Percentiles rank a stretch among this genome's conserved stretches.
Evolutionary conservation across 23 red algal genomes (phyloP).

Genomic region (Cyanidioschyzon merolae): DNA sequence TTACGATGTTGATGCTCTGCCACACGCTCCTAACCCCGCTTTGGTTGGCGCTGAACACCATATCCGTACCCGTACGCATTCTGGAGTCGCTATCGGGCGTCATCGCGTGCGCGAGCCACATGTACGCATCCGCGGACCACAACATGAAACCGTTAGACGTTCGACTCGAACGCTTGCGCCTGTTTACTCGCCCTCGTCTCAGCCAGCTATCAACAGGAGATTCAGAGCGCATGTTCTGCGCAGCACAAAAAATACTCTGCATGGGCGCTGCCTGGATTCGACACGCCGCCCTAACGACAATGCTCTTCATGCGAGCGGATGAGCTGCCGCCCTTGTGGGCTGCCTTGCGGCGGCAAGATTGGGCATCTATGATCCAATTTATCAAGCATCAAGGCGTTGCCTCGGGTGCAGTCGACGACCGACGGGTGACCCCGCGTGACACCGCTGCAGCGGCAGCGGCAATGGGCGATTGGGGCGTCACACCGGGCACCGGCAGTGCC

Average conservation of each 20-base stretch:
- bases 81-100: slow-evolving; percentile 1
- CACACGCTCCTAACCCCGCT: not conserved
- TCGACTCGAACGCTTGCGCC: not conserved
- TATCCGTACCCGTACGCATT: not conserved
- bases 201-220: not conserved
- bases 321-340: slow-evolving; percentile 3
- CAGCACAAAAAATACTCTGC: not conserved
- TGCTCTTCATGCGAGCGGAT: slow-evolving; percentile 9
- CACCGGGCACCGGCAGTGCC: not conserved
- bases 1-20: slow-evolving; percentile 4
- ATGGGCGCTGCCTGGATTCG: slow-evolving; percentile 7
- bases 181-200: not conserved
- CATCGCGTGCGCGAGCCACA: not conserved
- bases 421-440: not conserved
- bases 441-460: not conserved
- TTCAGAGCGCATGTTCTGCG: not conserved
- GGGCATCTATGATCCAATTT: not conserved
- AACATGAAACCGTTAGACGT: not conserved
- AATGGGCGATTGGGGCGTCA: not conserved
- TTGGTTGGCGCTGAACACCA: not conserved
- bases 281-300: not conserved
- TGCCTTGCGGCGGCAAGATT: not conserved
- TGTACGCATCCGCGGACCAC: not conserved
- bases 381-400: not conserved
- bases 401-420: not conserved